Percentiles rank a stretch among this genome's conserved stretches.
Conservation (phyloP, 306 rosid genomes). For the Hylodesmum podocarpum region DNA sequence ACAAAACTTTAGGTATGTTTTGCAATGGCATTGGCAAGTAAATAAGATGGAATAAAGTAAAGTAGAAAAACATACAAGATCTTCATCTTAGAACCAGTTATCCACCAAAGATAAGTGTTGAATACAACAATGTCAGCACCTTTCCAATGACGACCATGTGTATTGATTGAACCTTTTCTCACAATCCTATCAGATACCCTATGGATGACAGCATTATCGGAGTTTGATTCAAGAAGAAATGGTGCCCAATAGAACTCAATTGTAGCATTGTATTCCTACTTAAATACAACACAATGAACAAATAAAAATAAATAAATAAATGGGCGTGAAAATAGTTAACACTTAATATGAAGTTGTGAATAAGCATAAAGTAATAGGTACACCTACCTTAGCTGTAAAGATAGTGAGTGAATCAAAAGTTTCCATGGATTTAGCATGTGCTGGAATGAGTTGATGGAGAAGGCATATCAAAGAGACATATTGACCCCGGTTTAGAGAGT, state of each 20-base stretch:
- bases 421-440: constrained; percentile 78
- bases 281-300: background rate
- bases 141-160: constrained; percentile 86
- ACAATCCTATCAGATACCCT: constrained; percentile 84
- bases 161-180: constrained; percentile 77
- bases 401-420: constrained; percentile 82
- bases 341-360: background rate
- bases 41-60: background rate
- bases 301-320: background rate
- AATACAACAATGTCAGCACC: constrained; percentile 75
- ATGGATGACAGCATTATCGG: constrained; percentile 83
- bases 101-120: constrained; percentile 97
- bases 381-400: constrained; percentile 76
- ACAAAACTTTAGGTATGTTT: background rate
- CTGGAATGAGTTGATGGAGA: constrained; percentile 68
- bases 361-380: background rate
- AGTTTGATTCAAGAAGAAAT: constrained; percentile 87
- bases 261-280: constrained; percentile 82
- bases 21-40: background rate
- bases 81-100: constrained; percentile 83
- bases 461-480: constrained; percentile 89
- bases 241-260: constrained; percentile 99
- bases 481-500: constrained; percentile 87
- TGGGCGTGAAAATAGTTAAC: background rate
- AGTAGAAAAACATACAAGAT: constrained; percentile 51